These are phyloP conservation scores for Phoenix dactylifera DNA, from an alignment of 176 grass and related monocot genomes.

Conservation along the genomic window DNA sequence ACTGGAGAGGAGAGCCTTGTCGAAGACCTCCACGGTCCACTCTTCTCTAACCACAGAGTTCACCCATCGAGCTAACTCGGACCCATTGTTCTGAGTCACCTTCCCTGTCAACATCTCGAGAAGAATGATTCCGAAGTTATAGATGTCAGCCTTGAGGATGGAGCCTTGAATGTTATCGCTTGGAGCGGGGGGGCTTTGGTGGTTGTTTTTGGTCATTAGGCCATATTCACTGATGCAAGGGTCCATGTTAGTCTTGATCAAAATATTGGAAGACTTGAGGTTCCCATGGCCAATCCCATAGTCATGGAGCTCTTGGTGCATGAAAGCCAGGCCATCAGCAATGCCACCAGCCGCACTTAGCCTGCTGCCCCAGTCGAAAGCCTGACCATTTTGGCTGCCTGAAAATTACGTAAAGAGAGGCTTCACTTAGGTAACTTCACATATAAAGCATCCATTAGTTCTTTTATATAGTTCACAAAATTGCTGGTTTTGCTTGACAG, in stretches of 20 bases:
- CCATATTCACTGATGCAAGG: conserved; percentile 61
- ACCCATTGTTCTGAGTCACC: conserved; percentile 29
- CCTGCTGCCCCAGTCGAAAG: conserved; percentile 37
- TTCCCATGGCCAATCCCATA: conserved; percentile 43
- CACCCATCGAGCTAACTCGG: conserved; percentile 55
- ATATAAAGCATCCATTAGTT: no score
- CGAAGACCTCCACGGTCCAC: conserved; percentile 72
- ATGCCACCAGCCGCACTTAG: conserved; percentile 35
- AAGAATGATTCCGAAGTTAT: conserved; percentile 34
- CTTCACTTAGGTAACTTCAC: no score
- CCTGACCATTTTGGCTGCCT: no score
- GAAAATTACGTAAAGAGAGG: no score
- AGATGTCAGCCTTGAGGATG: conserved; percentile 30
- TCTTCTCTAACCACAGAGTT: conserved; percentile 51
- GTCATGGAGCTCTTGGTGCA: conserved; percentile 31
- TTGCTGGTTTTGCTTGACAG: no score
- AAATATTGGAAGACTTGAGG: conserved; percentile 59
- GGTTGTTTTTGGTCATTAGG: not conserved
- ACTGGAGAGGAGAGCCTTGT: conserved; percentile 36
- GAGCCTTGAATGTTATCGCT: no score
- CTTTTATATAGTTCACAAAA: no score
- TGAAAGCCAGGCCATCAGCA: conserved; percentile 49
- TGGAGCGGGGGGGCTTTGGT: no score
- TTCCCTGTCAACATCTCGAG: conserved; percentile 65
- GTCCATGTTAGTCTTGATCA: conserved; percentile 45